These are phyloP conservation scores for Lentinula detonsa DNA, from an alignment of 768 basidiomycete species.

Conservation along the genomic window DNA sequence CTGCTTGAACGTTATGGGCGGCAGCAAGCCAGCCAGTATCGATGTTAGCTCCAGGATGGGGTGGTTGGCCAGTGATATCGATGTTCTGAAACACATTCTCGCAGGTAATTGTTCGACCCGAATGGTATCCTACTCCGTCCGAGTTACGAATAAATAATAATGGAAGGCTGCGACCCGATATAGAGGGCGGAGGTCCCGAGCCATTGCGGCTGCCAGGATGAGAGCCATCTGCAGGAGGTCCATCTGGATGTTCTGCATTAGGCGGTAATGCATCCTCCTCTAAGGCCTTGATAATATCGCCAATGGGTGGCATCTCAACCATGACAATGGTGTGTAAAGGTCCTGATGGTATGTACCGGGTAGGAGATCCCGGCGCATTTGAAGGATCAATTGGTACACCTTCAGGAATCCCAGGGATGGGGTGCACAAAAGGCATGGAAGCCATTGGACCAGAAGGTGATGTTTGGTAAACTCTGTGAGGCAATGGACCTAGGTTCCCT, in stretches of 20 bases:
- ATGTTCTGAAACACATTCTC: slow-evolving; percentile 74
- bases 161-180: slow-evolving; percentile 67
- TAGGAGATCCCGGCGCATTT: slow-evolving; percentile 23
- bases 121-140: slow-evolving; percentile 88
- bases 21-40: slow-evolving; percentile 71
- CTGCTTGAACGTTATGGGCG: slow-evolving; percentile 61
- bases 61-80: slow-evolving; percentile 49
- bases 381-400: slow-evolving; percentile 22
- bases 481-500: slow-evolving; percentile 83
- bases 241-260: slow-evolving; percentile 26
- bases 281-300: slow-evolving; percentile 72
- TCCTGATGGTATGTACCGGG: slow-evolving; percentile 47
- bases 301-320: slow-evolving; percentile 77
- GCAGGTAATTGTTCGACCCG: slow-evolving; percentile 76
- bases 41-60: slow-evolving; percentile 40
- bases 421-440: slow-evolving; percentile 46
- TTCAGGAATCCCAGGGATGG: slow-evolving; percentile 32
- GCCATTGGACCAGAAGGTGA: slow-evolving; percentile 65
- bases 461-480: slow-evolving; percentile 71
- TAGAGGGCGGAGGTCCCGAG: slow-evolving; percentile 36
- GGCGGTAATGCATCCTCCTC: slow-evolving; percentile 61
- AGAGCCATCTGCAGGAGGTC: slow-evolving; percentile 14
- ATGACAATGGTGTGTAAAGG: slow-evolving; percentile 76
- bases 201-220: slow-evolving; percentile 10
- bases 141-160: slow-evolving; percentile 74